Percentiles rank a stretch among this genome's conserved stretches.
Evolutionary conservation across 345 rosid species (phyloP).

Genomic region (Pseudoturritis turrita): DNA sequence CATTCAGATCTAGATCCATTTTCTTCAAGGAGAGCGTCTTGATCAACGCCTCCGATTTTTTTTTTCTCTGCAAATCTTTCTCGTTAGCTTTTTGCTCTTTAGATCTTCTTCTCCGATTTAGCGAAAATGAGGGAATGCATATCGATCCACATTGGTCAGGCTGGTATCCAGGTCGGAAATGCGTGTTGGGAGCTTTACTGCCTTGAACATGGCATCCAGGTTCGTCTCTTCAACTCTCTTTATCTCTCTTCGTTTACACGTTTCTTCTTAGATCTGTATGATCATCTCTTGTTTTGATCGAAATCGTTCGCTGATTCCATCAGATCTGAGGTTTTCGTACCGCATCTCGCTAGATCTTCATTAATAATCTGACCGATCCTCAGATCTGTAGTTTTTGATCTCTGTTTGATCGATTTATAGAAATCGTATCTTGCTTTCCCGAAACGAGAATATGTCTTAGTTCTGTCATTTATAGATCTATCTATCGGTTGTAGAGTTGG

Average conservation of each 20-base stretch:
- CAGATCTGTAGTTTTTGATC: not conserved
- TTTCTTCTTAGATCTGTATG: not conserved
- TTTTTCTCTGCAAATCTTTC: not conserved
- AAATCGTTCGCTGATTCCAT: not conserved
- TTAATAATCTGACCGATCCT: not conserved
- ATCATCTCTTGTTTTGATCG: not conserved
- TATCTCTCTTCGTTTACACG: not conserved
- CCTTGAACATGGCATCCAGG: constrained; percentile 73
- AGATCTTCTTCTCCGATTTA: not conserved
- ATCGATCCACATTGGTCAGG: constrained; percentile 70
- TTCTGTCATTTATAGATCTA: not conserved
- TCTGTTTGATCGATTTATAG: too few relatives aligned
- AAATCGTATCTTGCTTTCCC: not conserved
- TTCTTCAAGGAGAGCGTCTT: constrained; percentile 1
- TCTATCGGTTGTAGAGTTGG: not conserved
- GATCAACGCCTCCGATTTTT: not conserved
- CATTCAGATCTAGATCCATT: not conserved
- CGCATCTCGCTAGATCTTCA: not conserved
- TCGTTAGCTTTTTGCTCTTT: not conserved
- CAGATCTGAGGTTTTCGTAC: not conserved
- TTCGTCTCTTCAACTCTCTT: constrained; percentile 60
- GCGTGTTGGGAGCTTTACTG: constrained; percentile 80
- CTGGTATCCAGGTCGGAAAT: constrained; percentile 76
- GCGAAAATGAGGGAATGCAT: constrained; percentile 57
- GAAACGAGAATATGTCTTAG: not conserved